Evolutionary conservation across 1,139 yeast genomes (phyloP), one percentile per base, ranked within the genome.

Genomic region (Candida tropicalis): DNA sequence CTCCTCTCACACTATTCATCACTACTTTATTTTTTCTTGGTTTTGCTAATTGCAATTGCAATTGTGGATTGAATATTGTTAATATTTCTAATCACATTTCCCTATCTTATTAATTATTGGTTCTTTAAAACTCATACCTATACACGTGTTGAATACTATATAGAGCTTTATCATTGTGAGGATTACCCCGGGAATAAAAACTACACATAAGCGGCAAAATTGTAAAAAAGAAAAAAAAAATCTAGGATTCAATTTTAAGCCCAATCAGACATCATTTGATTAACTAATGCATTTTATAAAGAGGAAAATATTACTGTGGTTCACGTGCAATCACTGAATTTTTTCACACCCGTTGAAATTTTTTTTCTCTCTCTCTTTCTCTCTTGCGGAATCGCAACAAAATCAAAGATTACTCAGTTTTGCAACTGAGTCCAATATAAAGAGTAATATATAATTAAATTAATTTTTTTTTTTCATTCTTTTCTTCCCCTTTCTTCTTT

Each of bases 251-350:
- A n/a, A n/a, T n/a, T n/a, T n/a, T n/a, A n/a, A n/a, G n/a, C 23
- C 23, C 23, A 20, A 3, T 20, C 23, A 20, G 23, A 20, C 23
- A 20, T 20, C 23, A 9, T 6, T 20, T 20, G 23, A 20, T 27
- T n/a, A 12, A n/a, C 10, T 9, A 9, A 5, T 12, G 17, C 7
- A 13, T 27, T 5, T 15, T 7, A 27, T 15, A 5, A 15, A 11
- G 15, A 9, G 10, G 29, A 13, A 23, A 25, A 15, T 11, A 35
- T 35, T 35, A 26, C 38, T 35, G 23, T 35, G 24, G 32, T 17
- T 35, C 39, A 36, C 39, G 39, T 36, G 39, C 34, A 13, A 36
- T 36, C 34, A 36, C 39, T 36, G 32, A 35, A 35, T 35, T 31
- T 4, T 31, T 18, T 31, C 22, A 5, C 4, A 18, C 7, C 22